Evolutionary conservation across 352 stramenopile genomes (phyloP), one percentile per base, ranked within the genome.

Genomic region (Phytopythium ostracodes): DNA sequence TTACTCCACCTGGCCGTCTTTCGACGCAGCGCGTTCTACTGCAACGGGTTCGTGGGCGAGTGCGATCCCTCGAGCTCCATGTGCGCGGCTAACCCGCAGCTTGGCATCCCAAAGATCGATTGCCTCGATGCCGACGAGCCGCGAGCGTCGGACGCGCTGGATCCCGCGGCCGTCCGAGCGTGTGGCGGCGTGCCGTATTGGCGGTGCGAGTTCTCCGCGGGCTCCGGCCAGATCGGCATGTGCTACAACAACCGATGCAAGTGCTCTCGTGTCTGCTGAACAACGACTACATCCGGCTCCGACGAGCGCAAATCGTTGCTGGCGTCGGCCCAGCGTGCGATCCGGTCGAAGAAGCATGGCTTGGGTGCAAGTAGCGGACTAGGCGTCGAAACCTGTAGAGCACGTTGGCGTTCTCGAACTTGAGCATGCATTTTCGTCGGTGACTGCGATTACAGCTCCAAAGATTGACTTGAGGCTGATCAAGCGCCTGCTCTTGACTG

Each of bases 1-100:
- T 44, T 77, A 3, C 25, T 60, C 18, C 55, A 70, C 2, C 60
- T 81, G 12, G 50, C 58, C 1, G 33, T 77, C 22, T 72, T 67
- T 46, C 58, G 42, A 1, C 60, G 18, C 9, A 68, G 31, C 24
- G 64, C 50, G 11, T 25, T 73, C 20, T 79, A 71, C 49, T 81
- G 71, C 69, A 74, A 79, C 40, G 73, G 73, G 1, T 66, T 64
- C 47, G n/a, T 79, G 12, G 63, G 73, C 10, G 5, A 29, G 0
- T 81, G 73, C 22, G 63, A 79, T 20, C 46, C 73, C 14, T 56
- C 20, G 5, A 31, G 59, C 14, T 20, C 27, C 4, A 60, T 68
- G 27, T 77, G 70, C 33, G 33, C 50, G 33, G 56, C 50, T 17
- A 59, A 70, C 11, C 25, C 25, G 12, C 31, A 20, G 0, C 47